These are phyloP conservation scores for Candida glucosophila DNA, from an alignment of 1,139 yeast genomes.

Conservation along the genomic window DNA sequence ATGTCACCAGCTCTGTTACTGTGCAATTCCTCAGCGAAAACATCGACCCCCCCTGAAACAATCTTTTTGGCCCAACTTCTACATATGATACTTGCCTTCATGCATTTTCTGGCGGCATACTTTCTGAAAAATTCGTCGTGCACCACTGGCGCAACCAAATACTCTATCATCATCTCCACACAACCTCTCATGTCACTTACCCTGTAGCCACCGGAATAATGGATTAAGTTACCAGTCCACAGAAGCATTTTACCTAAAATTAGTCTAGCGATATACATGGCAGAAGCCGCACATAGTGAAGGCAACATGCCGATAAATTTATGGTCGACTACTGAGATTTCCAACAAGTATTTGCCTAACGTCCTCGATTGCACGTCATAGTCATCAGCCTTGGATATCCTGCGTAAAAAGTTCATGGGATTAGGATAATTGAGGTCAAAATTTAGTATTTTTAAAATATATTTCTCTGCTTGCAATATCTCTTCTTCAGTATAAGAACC, in stretches of 20 bases:
- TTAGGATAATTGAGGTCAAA: slow-evolving; percentile 85
- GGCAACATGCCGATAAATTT: slow-evolving; percentile 74
- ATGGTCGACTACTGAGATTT: slow-evolving; percentile 74
- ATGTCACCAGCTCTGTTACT: slow-evolving; percentile 2
- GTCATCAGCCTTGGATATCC: slow-evolving; percentile 92
- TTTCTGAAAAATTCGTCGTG: slow-evolving; percentile 93
- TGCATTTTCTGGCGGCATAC: slow-evolving; percentile 82
- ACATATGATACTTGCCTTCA: slow-evolving; percentile 85
- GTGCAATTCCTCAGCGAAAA: slow-evolving; percentile 10
- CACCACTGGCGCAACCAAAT: slow-evolving; percentile 72
- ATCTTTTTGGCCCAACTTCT: slow-evolving; percentile 83
- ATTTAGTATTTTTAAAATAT: slow-evolving; percentile 63
- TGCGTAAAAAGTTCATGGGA: slow-evolving; percentile 87
- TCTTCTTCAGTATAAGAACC: slow-evolving; percentile 79
- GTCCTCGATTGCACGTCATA: slow-evolving; percentile 91
- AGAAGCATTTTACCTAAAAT: slow-evolving; percentile 63
- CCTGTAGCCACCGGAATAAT: slow-evolving; percentile 88
- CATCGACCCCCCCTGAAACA: slow-evolving; percentile 25
- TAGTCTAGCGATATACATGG: slow-evolving; percentile 81
- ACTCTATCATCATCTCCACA: slow-evolving; percentile 67
- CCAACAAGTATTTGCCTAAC: slow-evolving; percentile 81
- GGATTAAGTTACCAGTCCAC: slow-evolving; percentile 81
- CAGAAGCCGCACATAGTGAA: slow-evolving; percentile 80
- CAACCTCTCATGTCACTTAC: slow-evolving; percentile 65
- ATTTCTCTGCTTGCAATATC: slow-evolving; percentile 80